Base-by-base conservation (phyloP, 2,329 filamentous ascomycete species). In the Exophiala mesophila region DNA sequence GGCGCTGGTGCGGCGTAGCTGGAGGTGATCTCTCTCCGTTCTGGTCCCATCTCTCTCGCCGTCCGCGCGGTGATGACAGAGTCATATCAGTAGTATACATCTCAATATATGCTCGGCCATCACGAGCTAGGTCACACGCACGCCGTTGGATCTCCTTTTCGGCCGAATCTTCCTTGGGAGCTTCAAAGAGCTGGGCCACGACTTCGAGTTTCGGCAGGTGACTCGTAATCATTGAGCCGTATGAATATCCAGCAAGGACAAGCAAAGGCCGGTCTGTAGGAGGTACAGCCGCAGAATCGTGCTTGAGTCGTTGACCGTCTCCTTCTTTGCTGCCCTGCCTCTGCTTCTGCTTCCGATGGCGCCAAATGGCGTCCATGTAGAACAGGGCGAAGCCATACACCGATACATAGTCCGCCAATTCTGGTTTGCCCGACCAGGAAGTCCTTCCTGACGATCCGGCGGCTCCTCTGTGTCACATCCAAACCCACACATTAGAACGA, bases 361-460 rank as follows among this genome's bases (percentile, higher is more conserved):
- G 48, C 37, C 24, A 39, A n/a, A 45, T 12, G 10, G 45, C 44
- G 24, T 53, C 42, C 13, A 55, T 53, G 34, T 50, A 52, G 19
- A 43, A 45, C 29, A 83, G 65, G 55, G 94, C 70, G 58, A 95
- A 90, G 6, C 82, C 88, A n/a, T 82, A 77, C 18, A 94, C 77
- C 7, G 88, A 86, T 37, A 78, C 76, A 63, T 94, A 97, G 61
- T 98, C 92, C 28, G 77, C 78, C 23, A 82, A 70, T 60, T 97
- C 92, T 0, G 86, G 77, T 54, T 78, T 85, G 3, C 82, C 83
- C 1, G 85, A 88, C 90, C 90, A 98, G 17, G 85, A 90, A 1
- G 89, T 95, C 36, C 76, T 76, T 4, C 88, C 88, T 40, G 78
- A 76, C 0, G 87, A 92, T 18, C 72, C 72, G 18, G 78, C 76